Conservation (phyloP, 1,139 yeast genomes). For the Geotrichum cucujoidarum region DNA sequence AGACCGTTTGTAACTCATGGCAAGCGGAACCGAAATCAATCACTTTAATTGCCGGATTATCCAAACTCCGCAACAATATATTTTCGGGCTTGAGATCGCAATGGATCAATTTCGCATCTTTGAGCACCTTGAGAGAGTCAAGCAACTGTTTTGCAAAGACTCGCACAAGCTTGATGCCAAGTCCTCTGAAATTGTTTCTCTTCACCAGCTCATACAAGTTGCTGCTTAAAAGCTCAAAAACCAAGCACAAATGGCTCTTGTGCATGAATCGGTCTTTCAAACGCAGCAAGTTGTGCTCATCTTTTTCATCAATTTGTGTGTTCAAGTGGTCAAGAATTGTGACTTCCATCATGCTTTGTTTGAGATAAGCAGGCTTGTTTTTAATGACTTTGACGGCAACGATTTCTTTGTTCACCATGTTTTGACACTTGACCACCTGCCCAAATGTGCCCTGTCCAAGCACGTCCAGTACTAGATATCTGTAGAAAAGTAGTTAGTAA, state of each 20-base stretch:
- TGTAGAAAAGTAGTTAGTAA: slow-evolving; percentile 36
- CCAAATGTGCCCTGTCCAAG: slow-evolving; percentile 98
- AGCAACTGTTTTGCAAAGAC: slow-evolving; percentile 74
- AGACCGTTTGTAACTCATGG: slow-evolving; percentile 81
- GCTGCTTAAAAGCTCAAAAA: slow-evolving; percentile 82
- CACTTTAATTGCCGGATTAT: slow-evolving; percentile 83
- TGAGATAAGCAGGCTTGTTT: slow-evolving; percentile 84
- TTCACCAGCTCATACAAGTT: slow-evolving; percentile 85
- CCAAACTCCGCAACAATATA: slow-evolving; percentile 73
- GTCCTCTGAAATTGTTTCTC: slow-evolving; percentile 91
- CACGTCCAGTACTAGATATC: slow-evolving; percentile 78
- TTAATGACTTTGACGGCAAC: slow-evolving; percentile 94
- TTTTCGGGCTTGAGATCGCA: slow-evolving; percentile 98
- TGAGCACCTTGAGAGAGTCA: slow-evolving; percentile 73
- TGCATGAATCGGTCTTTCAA: slow-evolving; percentile 87
- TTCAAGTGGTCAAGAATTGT: slow-evolving; percentile 77
- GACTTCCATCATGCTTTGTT: slow-evolving; percentile 89
- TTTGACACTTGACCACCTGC: slow-evolving; percentile 96
- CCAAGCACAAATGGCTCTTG: slow-evolving; percentile 86
- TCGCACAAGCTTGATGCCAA: slow-evolving; percentile 73
- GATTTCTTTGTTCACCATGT: slow-evolving; percentile 77
- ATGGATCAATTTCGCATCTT: slow-evolving; percentile 81
- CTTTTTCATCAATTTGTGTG: slow-evolving; percentile 60
- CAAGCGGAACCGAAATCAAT: slow-evolving; percentile 98
- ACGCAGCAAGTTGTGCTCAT: slow-evolving; percentile 69